phyloP scores from a whole-genome alignment of 768 basidiomycete species.

The Panellus pusillus region DNA sequence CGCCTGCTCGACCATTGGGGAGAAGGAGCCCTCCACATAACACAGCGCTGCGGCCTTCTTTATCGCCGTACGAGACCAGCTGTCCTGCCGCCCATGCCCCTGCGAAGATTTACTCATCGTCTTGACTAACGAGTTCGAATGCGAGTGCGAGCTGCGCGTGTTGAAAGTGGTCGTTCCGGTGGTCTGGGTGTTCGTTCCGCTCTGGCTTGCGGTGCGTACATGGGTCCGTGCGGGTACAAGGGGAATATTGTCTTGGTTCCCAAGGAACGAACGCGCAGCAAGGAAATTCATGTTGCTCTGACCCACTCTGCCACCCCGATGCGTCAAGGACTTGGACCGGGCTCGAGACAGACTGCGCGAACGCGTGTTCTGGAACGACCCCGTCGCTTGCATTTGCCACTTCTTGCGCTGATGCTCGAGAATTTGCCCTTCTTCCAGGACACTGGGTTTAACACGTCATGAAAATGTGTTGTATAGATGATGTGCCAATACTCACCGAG shows the following conservation, averaged over 20 bases:
- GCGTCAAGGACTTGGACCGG: slow-evolving; percentile 57
- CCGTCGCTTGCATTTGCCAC: slow-evolving; percentile 65
- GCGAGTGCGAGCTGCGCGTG: slow-evolving; percentile 30
- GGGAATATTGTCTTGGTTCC: slow-evolving; percentile 60
- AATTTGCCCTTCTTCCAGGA: slow-evolving; percentile 61
- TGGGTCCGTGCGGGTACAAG: slow-evolving; percentile 27
- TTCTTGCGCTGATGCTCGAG: slow-evolving; percentile 62
- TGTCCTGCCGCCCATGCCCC: slow-evolving; percentile 43
- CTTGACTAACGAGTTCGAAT: slow-evolving; percentile 39
- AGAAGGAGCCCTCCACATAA: slow-evolving; percentile 16
- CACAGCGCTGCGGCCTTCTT: slow-evolving; percentile 38
- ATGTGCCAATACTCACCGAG: slow-evolving; percentile 35
- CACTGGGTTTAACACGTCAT: slow-evolving; percentile 40
- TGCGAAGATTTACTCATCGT: slow-evolving; percentile 36
- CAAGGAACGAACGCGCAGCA: slow-evolving; percentile 64
- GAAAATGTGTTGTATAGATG: not conserved
- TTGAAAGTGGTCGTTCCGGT: slow-evolving; percentile 17
- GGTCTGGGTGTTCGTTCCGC: slow-evolving; percentile 22
- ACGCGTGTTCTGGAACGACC: slow-evolving; percentile 65
- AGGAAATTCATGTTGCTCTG: slow-evolving; percentile 55
- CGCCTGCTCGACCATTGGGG: slow-evolving; percentile 23
- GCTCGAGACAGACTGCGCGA: slow-evolving; percentile 63
- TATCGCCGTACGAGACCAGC: slow-evolving; percentile 42
- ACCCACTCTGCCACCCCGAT: slow-evolving; percentile 30
- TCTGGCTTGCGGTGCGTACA: slow-evolving; percentile 21